Conservation (phyloP, 192 early-diverging fungal species). For the Piromyces sp. region DNA sequence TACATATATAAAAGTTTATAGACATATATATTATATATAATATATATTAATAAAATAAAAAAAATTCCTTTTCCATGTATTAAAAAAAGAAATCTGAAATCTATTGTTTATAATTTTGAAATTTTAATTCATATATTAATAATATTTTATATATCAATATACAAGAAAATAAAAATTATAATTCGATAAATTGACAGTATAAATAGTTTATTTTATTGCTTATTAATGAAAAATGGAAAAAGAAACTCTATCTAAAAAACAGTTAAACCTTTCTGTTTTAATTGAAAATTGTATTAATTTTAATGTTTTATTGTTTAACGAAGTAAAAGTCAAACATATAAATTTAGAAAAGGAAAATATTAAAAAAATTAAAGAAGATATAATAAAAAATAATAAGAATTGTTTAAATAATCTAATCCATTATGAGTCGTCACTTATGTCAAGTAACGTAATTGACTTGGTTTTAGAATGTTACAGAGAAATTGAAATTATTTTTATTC, state of each 20-base stretch:
- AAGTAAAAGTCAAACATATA: neutral
- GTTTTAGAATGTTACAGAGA: neutral
- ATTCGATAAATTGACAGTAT: too few relatives aligned
- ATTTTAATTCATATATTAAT: too few relatives aligned
- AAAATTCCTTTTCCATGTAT: too few relatives aligned
- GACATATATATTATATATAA: too few relatives aligned
- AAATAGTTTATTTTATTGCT: too few relatives aligned
- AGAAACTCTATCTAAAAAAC: neutral
- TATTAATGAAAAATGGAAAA: too few relatives aligned
- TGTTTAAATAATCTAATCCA: neutral
- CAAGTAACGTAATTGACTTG: neutral
- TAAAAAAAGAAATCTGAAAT: too few relatives aligned
- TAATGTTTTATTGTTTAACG: neutral
- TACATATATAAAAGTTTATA: too few relatives aligned
- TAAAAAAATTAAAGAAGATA: neutral
- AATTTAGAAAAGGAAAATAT: neutral
- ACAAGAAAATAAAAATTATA: too few relatives aligned
- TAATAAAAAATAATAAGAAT: neutral
- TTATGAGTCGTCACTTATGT: neutral
- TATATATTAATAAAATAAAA: too few relatives aligned
- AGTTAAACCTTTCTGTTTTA: neutral
- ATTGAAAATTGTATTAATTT: neutral
- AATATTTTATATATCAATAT: too few relatives aligned
- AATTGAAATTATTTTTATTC: neutral
- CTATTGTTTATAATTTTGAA: too few relatives aligned